These are phyloP conservation scores for Daldinia concentrica DNA, from an alignment of 495 filamentous ascomycete species.

Conservation along the genomic window DNA sequence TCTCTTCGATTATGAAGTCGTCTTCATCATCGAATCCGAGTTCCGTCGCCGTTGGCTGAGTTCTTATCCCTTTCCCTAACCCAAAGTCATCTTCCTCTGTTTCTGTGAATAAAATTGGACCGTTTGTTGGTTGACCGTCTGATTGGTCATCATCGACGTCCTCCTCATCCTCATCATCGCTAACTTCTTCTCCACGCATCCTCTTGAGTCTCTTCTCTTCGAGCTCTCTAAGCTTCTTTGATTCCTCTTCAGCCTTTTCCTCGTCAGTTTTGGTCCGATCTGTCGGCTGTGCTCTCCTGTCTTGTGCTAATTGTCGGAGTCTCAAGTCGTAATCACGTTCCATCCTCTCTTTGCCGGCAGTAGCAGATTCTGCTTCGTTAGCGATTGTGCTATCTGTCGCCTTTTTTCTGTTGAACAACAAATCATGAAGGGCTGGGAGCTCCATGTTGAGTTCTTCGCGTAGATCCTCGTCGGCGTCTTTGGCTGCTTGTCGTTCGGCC, in stretches of 20 bases:
- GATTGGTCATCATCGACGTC: conserved; percentile 38
- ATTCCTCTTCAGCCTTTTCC: conserved; percentile 80
- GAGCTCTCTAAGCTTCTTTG: conserved; percentile 75
- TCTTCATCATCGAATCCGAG: conserved; percentile 86
- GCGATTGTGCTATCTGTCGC: conserved; percentile 3
- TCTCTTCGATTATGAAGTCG: conserved; percentile 88
- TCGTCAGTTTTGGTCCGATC: conserved; percentile 92
- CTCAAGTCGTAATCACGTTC: conserved; percentile 83
- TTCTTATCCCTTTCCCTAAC: conserved; percentile 63
- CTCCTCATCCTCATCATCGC: conserved; percentile 55
- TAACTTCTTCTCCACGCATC: conserved; percentile 74
- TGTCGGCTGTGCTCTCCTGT: conserved; percentile 82
- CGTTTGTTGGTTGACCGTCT: conserved; percentile 27
- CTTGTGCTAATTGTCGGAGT: conserved; percentile 80
- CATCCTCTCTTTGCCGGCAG: conserved; percentile 68
- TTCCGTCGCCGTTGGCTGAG: conserved; percentile 55
- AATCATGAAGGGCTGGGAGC: conserved; percentile 78
- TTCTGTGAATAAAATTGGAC: conserved; percentile 45
- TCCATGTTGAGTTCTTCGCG: conserved; percentile 77
- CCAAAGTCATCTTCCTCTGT: conserved; percentile 64
- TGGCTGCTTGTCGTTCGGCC: conserved; percentile 88
- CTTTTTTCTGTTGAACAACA: conserved; percentile 61
- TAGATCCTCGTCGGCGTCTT: conserved; percentile 95
- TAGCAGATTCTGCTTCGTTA: conserved; percentile 67
- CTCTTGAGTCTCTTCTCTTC: conserved; percentile 78